Percentiles rank a stretch among this genome's conserved stretches.
Evolutionary conservation across 2,329 filamentous ascomycete species (phyloP).

Genomic region (Hypomyces rosellus): DNA sequence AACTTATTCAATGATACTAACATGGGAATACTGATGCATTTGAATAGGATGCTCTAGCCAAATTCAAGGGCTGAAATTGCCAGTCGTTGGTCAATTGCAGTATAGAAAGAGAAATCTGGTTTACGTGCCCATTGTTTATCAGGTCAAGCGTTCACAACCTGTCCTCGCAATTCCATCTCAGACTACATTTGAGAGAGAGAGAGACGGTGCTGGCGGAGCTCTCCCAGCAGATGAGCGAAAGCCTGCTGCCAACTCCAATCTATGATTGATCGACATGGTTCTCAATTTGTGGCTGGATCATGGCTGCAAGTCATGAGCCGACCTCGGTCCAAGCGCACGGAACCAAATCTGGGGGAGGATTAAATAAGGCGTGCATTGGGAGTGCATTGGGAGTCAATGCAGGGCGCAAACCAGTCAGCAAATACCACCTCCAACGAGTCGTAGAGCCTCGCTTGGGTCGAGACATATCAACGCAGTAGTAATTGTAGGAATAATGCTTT

Average conservation of each 20-base stretch:
- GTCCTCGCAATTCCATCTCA: too few relatives aligned
- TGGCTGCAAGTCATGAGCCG: neutral
- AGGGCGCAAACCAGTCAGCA: neutral
- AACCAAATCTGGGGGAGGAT: neutral
- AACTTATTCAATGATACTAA: neutral
- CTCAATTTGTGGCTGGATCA: conserved; percentile 3
- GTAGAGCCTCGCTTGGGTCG: neutral
- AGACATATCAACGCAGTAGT: neutral
- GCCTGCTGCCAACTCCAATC: too few relatives aligned
- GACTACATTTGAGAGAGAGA: too few relatives aligned
- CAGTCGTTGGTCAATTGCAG: neutral
- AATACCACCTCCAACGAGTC: neutral
- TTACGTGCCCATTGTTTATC: neutral
- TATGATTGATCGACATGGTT: too few relatives aligned
- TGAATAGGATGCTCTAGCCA: conserved; percentile 56
- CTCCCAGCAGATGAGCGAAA: too few relatives aligned
- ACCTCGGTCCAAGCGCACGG: neutral
- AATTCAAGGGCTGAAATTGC: conserved; percentile 58
- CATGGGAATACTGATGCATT: neutral
- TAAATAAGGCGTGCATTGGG: conserved; percentile 3
- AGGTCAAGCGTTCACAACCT: neutral
- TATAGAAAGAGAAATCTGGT: neutral
- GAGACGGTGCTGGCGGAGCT: too few relatives aligned
- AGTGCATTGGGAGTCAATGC: neutral
- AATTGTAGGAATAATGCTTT: too few relatives aligned